Base-by-base conservation (phyloP, 1,284 basidiomycete genomes). In the Ceratobasidium papillatum region DNA sequence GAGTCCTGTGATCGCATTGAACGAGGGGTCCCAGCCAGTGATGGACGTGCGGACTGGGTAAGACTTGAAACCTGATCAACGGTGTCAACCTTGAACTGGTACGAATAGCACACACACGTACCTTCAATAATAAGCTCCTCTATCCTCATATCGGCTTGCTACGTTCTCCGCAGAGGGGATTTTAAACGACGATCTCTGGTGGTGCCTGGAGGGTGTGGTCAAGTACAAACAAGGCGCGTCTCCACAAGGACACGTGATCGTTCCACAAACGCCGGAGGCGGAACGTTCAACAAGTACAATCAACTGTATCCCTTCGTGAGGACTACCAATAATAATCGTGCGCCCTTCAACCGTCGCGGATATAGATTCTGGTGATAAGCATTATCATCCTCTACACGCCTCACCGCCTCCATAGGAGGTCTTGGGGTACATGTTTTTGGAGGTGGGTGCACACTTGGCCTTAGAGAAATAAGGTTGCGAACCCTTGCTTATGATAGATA, bases 1-100 rank as follows among this genome's bases (percentile, higher is more conserved):
- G 78, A 98, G 88, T 34, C 96, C 96, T 0, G 96, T 99, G 83
- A 98, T 98, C 14, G 96, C 96, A 81, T 98, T 98, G 88, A 98
- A 98, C 17, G 95, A 97, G 11, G 94, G 84, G 81, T 98, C 96
- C 91, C 96, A 99, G 78, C 95, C 96, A 0, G 91, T 92, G 75
- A 99, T 97, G 80, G 94, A 93, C 0, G 96, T 98, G 52, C 96
- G 89, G 38, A 96, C 95, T 22, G 96, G 96, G 80, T 99, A 98
- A 19, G 96, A 98, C 83, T 99, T 99, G 88, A 96, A 96, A 66
- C 94, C 94, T 95, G 76, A 0, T 14, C 59, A 27, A 22, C 41
- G 38, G 25, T 45, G 45, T 64, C 17, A 64, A 52, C 19, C 30
- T 11, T 30, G 34, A 17, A 51, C 11, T n/a, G 4, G 34, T 41